These are phyloP conservation scores for Curvularia verruculosa DNA, from an alignment of 2,329 filamentous ascomycete species.

Conservation along the genomic window DNA sequence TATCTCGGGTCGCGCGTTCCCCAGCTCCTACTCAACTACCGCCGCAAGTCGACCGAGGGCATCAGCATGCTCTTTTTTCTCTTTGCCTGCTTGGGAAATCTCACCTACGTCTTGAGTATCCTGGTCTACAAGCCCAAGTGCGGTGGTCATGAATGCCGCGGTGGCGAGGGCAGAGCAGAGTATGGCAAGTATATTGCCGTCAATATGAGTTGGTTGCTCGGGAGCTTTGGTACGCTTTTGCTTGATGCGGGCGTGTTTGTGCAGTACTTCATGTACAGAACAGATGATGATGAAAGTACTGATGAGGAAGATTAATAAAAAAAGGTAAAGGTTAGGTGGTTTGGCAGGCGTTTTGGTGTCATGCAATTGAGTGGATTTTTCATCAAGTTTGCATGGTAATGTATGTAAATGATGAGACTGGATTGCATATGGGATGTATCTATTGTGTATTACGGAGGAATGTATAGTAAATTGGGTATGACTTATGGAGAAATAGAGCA, in stretches of 20 bases:
- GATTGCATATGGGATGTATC: neutral
- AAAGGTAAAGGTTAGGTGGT: neutral
- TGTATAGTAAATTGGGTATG: neutral
- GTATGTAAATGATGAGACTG: neutral
- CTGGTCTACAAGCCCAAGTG: conserved; percentile 85
- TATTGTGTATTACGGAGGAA: neutral
- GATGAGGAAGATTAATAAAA: conserved; percentile 30
- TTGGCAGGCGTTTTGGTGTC: neutral
- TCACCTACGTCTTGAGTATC: conserved; percentile 92
- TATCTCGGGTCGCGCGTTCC: conserved; percentile 91
- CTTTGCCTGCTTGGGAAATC: conserved; percentile 92
- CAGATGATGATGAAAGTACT: conserved; percentile 50
- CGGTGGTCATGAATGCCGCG: conserved; percentile 57
- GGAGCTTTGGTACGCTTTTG: conserved; percentile 84
- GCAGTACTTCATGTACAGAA: conserved; percentile 87
- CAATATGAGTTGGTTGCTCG: conserved; percentile 88
- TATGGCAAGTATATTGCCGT: conserved; percentile 86
- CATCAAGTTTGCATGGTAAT: neutral
- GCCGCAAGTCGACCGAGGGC: conserved; percentile 90
- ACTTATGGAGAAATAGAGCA: neutral
- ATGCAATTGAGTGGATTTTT: neutral
- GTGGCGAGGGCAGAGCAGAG: conserved; percentile 68
- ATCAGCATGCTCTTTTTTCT: conserved; percentile 94
- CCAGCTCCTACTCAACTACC: conserved; percentile 89
- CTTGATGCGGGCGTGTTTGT: conserved; percentile 86